phyloP scores from a whole-genome alignment of 345 rosid genomes.

The Populus tremula region DNA sequence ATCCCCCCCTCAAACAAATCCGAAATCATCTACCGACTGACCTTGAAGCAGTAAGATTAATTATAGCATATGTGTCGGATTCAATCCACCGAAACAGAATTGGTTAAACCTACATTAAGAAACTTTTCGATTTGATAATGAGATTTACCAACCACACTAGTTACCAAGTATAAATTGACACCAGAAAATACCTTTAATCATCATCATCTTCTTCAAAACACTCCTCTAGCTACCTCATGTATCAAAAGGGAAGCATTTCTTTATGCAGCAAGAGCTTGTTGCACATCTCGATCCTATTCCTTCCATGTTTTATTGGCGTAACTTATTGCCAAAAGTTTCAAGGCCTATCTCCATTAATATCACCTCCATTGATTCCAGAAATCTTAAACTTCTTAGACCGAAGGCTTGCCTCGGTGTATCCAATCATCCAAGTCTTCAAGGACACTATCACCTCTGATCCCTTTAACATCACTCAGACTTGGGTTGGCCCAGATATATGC shows the following conservation, averaged over 20 bases:
- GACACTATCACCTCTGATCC: slow-evolving; percentile 36
- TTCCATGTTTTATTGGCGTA: neutral
- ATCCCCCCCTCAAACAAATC: no score
- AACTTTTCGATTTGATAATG: neutral
- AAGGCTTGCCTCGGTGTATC: slow-evolving; percentile 21
- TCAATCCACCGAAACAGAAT: neutral
- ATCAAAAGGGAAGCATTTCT: slow-evolving; percentile 17
- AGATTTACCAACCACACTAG: slow-evolving; percentile 14
- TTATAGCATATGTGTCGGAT: neutral
- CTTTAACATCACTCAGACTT: slow-evolving; percentile 25
- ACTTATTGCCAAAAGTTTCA: neutral
- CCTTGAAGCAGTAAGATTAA: no score
- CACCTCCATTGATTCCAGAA: neutral
- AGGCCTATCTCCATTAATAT: neutral
- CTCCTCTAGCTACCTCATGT: neutral
- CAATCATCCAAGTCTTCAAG: slow-evolving; percentile 36
- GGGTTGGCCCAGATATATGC: slow-evolving; percentile 44
- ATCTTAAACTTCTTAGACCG: slow-evolving; percentile 27
- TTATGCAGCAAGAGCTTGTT: neutral
- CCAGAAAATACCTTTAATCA: neutral
- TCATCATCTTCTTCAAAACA: neutral
- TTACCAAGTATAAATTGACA: neutral
- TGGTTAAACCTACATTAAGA: neutral
- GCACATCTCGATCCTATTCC: slow-evolving; percentile 1
- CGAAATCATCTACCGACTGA: no score